Base-by-base conservation (phyloP, 257 asterid genomes). In the Linderniella brevidens region DNA sequence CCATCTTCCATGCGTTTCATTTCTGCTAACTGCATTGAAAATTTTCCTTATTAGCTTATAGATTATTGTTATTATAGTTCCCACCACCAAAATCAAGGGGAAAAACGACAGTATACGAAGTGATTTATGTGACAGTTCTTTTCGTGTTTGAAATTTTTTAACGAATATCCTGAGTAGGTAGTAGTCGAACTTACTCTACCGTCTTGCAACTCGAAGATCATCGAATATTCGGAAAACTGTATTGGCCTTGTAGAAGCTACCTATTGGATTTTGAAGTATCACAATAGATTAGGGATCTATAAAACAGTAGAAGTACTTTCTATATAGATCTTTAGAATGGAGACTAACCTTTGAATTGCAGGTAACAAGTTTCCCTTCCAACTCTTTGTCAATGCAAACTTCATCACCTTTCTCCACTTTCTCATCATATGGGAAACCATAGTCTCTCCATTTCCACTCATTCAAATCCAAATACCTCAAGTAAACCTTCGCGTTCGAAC, bases 391-490 rank as follows among this genome's bases (percentile, higher is more conserved):
- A 1, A 20, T 25, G 41, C 67, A 68, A 56, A 64, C 79, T 8
- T 44, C 59, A 4, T 50, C 44, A 39, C 49, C 55, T 38, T 38
- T 67, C n/a, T 17, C 38, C 20, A 54, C 55, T 11, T 62, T 58
- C 36, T 17, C 55, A 16, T 47, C 46, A 14, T 19, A 19, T 8
- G 97, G 97, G 45, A 64, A 82, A 37, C 83, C 86, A 35, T 54
- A 71, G 42, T 69, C 68, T 46, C 59, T 80, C 97, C 97, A 87
- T 64, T 70, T 73, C 97, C 97, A 86, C 39, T 71, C 70, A 18
- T 64, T 75, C 35, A 47, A 46, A 49, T 82, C 82, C 58, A 66
- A 62, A 53, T 70, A 66, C 64, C 97, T 72, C 8, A 79, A 64
- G 60, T 82, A 73, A 14, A 77, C 92, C 36, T 61, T 66, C 4